Evolutionary conservation across 352 stramenopile species (phyloP), one percentile per base, ranked within the genome.

Genomic region (Phytophthora tentaculata): DNA sequence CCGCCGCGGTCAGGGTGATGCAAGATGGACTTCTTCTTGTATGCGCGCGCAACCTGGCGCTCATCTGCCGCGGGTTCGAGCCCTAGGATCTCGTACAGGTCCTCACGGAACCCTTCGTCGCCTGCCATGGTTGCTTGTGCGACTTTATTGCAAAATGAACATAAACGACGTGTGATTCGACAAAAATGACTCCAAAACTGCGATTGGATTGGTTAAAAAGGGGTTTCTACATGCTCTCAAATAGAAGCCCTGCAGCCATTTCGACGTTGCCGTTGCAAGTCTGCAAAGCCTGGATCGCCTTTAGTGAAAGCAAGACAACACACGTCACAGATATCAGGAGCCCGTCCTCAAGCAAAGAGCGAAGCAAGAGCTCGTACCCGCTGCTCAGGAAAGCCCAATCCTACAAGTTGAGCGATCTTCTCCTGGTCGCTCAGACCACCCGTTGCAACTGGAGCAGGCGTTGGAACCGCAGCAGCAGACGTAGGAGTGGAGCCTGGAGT

Each of bases 261-360:
- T 96, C 86, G 9, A 94, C 86, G 32, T 96, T 90, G 19, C 86
- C 86, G 32, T 90, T 88, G 48, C 84, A 91, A 56, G 84, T 89
- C 35, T 74, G 74, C 6, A 96, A 75, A 7, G 84, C 88, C 57
- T 88, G 74, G 10, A 76, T 61, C 17, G 82, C 87, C 85, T 94
- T 29, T 63, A 71, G 35, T 61, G 37, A 43, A 59, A 78, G 26
- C 14, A 56, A 64, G 9, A 64, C 13, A 67, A 71, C 49, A 66
- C 50, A 73, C 26, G 64, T 56, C 35, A 55, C 47, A 74, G 12
- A 67, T 57, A 28, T 55, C 37, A 64, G 62, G 19, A 67, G 39
- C 16, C 5, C 28, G 14, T 17, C 13, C 19, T 53, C 16, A 3
- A 54, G 24, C 20, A 41, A 48, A 6, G 5, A 48, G 14, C 49